phyloP scores from a whole-genome alignment of 352 stramenopile genomes.

The Pythium diclinum region DNA sequence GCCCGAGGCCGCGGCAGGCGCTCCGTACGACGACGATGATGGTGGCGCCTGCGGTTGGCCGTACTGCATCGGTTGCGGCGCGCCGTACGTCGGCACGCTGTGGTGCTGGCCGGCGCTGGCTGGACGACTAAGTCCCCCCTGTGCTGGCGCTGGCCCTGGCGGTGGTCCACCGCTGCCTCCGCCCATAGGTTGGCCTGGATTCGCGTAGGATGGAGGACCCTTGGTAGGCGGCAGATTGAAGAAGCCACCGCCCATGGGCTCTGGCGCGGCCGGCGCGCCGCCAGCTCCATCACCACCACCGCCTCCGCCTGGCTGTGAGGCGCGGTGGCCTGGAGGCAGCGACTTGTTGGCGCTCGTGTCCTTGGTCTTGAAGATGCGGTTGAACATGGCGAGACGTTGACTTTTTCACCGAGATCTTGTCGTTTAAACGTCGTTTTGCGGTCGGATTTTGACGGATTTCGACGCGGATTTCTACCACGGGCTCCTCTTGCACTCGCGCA shows the following conservation, averaged over 20 bases:
- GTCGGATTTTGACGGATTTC: not conserved
- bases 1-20: conserved; percentile 14
- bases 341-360: conserved; percentile 53
- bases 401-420: not conserved
- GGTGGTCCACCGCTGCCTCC: not conserved
- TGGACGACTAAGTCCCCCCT: conserved; percentile 5
- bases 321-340: conserved; percentile 53
- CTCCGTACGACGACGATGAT: conserved; percentile 13
- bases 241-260: conserved; percentile 64
- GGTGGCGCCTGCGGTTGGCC: conserved; percentile 13
- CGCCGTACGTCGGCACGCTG: conserved; percentile 21
- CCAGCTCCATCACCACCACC: conserved; percentile 18
- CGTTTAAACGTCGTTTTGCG: not conserved
- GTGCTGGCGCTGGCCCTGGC: not conserved
- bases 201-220: conserved; percentile 25
- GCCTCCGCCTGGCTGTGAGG: conserved; percentile 22
- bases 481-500: not conserved
- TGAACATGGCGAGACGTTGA: conserved; percentile 50
- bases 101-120: conserved; percentile 5
- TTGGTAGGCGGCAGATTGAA: conserved; percentile 84
- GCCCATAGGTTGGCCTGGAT: not conserved
- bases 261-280: conserved; percentile 30
- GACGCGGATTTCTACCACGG: not conserved
- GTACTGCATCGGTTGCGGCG: conserved; percentile 19
- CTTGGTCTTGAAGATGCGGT: conserved; percentile 84